A percentile compares a stretch with the other conserved stretches of the same genome.
Evolutionary conservation across 768 basidiomycete species (phyloP).

Genomic region (Lentinula sp.): DNA sequence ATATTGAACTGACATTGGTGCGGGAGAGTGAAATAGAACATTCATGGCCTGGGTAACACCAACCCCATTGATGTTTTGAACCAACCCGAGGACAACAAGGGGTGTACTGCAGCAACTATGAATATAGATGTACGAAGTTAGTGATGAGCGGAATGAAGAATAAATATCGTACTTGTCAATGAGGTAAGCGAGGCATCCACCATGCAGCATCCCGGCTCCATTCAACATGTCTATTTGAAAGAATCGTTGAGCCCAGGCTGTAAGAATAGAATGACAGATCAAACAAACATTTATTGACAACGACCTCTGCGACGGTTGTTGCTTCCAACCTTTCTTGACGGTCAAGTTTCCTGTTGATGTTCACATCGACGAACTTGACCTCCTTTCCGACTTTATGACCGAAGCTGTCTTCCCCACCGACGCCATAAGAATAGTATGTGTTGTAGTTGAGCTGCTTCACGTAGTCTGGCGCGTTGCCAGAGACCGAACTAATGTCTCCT

Average conservation of each 20-base stretch:
- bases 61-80: constrained; percentile 59
- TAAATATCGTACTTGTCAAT: constrained; percentile 56
- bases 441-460: constrained; percentile 66
- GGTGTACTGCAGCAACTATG: constrained; percentile 61
- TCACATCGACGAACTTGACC: constrained; percentile 58
- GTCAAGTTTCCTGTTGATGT: constrained; percentile 38
- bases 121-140: not conserved
- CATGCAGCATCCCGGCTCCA: constrained; percentile 70
- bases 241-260: not conserved
- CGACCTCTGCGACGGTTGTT: constrained; percentile 54
- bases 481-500: constrained; percentile 48
- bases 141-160: not conserved
- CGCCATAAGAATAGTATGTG: constrained; percentile 66
- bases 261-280: not conserved
- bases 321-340: constrained; percentile 52
- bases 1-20: constrained; percentile 41
- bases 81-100: constrained; percentile 58
- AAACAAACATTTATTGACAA: constrained; percentile 53
- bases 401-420: constrained; percentile 54
- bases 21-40: constrained; percentile 65
- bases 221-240: constrained; percentile 57
- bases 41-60: constrained; percentile 73
- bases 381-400: constrained; percentile 55
- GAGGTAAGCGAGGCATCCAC: constrained; percentile 59
- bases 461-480: constrained; percentile 57